A percentile compares a stretch with the other conserved stretches of the same genome.
Evolutionary conservation across 2,329 filamentous ascomycete species (phyloP).

Genomic region (Ustulina deusta): DNA sequence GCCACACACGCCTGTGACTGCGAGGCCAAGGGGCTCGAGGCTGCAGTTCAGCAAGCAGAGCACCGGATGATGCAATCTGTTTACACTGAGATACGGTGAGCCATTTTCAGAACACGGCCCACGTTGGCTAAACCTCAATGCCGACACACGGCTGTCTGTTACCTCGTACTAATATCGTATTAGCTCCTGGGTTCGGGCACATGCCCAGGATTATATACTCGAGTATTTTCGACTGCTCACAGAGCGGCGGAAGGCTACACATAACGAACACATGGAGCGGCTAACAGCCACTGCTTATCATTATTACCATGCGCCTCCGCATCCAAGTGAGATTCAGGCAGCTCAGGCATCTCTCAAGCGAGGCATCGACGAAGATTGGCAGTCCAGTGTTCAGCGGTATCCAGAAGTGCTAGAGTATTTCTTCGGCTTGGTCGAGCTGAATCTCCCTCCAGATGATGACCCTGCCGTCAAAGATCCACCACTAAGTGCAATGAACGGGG

Average conservation of each 20-base stretch:
- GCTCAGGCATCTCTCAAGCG: slow-evolving; percentile 76
- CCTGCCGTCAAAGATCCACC: slow-evolving; percentile 70
- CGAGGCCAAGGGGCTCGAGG: slow-evolving; percentile 73
- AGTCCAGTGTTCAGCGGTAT: slow-evolving; percentile 78
- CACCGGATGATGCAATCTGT: slow-evolving; percentile 71
- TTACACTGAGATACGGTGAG: slow-evolving; percentile 73
- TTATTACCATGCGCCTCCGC: slow-evolving; percentile 68
- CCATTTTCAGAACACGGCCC: slow-evolving; percentile 26
- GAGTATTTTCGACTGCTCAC: slow-evolving; percentile 72
- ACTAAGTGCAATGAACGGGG: slow-evolving; percentile 64
- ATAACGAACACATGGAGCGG: slow-evolving; percentile 66
- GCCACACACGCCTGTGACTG: slow-evolving; percentile 71
- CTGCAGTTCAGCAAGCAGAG: slow-evolving; percentile 73
- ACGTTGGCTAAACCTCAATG: slow-evolving; percentile 22
- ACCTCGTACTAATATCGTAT: slow-evolving; percentile 39
- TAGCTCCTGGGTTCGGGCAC: slow-evolving; percentile 73
- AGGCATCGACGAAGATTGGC: slow-evolving; percentile 84
- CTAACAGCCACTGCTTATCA: slow-evolving; percentile 67
- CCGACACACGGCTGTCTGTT: slow-evolving; percentile 15
- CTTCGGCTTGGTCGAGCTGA: slow-evolving; percentile 76
- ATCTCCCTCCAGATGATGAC: slow-evolving; percentile 72
- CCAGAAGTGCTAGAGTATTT: slow-evolving; percentile 87
- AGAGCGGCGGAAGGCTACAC: slow-evolving; percentile 69
- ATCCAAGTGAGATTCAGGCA: slow-evolving; percentile 71
- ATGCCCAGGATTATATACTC: slow-evolving; percentile 76